phyloP scores from a whole-genome alignment of 257 asterid species.

The Hygrophila difformis region DNA sequence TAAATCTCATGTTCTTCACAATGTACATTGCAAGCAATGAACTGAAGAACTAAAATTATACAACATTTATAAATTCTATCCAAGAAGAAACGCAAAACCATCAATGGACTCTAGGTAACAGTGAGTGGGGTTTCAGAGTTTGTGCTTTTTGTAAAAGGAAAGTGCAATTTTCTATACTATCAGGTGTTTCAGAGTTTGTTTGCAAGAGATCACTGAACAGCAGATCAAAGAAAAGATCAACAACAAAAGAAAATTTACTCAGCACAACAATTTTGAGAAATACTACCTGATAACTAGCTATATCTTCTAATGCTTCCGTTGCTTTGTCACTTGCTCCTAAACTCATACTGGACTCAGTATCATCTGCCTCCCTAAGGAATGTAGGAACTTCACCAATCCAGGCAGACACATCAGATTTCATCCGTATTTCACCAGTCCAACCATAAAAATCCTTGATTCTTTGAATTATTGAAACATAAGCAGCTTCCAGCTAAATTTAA shows the following conservation, averaged over 20 bases:
- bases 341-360: conserved; percentile 18
- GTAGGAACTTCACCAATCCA: conserved; percentile 66
- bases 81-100: neutral
- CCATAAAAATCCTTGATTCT: conserved; percentile 52
- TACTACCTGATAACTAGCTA: conserved; percentile 94
- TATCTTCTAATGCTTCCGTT: conserved; percentile 49
- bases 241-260: too few relatives aligned
- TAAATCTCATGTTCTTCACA: neutral
- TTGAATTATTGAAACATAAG: conserved; percentile 39
- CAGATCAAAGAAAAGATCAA: too few relatives aligned
- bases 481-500: conserved; percentile 45
- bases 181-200: too few relatives aligned
- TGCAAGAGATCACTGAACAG: too few relatives aligned
- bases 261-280: conserved; percentile 5
- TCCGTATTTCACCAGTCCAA: conserved; percentile 68
- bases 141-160: too few relatives aligned
- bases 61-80: neutral
- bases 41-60: neutral
- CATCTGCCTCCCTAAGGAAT: conserved; percentile 32
- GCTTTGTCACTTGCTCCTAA: conserved; percentile 43
- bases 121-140: too few relatives aligned
- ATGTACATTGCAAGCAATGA: conserved; percentile 8
- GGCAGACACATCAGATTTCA: conserved; percentile 31
- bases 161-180: too few relatives aligned
- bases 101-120: neutral